Evolutionary conservation across 352 stramenopile species (phyloP).

Genomic region (Hyphochytrium catenoides): DNA sequence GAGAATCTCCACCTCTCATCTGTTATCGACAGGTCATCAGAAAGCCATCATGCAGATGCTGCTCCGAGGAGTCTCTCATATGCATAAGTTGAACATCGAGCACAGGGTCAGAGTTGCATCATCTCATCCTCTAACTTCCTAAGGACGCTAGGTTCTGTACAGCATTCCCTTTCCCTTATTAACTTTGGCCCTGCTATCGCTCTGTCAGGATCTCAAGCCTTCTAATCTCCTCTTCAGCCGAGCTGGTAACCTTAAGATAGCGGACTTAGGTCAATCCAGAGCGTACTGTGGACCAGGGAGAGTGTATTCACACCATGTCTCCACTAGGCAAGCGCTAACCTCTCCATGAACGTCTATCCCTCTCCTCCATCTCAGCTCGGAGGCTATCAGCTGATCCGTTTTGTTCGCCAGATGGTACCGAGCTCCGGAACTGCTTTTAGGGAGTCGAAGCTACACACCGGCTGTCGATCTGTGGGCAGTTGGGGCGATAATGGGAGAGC

Average conservation of each 20-base stretch:
- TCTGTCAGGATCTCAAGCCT: constrained; percentile 33
- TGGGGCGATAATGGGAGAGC: constrained; percentile 29
- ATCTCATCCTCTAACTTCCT: background rate
- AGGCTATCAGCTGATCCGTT: no score
- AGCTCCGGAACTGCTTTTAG: constrained; percentile 46
- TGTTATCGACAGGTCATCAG: no score
- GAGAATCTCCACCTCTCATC: no score
- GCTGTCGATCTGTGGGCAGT: constrained; percentile 44
- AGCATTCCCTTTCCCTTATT: background rate
- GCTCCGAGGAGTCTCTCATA: constrained; percentile 27
- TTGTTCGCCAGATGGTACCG: no score
- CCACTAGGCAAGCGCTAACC: no score
- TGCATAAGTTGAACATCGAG: constrained; percentile 28
- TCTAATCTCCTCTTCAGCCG: constrained; percentile 28
- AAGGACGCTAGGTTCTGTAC: background rate
- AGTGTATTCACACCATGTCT: constrained; percentile 37
- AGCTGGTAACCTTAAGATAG: constrained; percentile 32
- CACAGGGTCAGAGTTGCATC: constrained; percentile 23
- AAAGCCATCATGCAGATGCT: constrained; percentile 35
- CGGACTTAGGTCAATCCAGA: constrained; percentile 45
- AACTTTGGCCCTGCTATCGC: background rate
- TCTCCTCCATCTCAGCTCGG: no score
- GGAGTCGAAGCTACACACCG: constrained; percentile 23
- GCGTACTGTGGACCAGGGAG: constrained; percentile 17
- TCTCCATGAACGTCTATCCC: no score